Evolutionary conservation across 768 basidiomycete genomes (phyloP), one percentile per base, ranked within the genome.

Genomic region (Boletus bicolor): DNA sequence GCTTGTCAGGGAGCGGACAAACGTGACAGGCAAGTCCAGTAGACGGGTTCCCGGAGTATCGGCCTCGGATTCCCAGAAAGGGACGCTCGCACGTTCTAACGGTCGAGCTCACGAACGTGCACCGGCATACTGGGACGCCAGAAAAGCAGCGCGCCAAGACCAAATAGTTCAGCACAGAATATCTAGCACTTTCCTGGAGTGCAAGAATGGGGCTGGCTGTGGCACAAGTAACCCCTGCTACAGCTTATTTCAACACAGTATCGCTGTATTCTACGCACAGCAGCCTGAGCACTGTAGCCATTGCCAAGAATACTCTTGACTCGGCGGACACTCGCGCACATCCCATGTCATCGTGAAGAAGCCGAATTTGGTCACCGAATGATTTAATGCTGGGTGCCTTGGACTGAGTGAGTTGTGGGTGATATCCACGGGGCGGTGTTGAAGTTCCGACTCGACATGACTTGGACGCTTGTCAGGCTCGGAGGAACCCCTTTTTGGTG

Each of bases 1-100:
- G 7, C 10, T 38, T 11, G 51, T 9, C 59, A 36, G 19, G 53
- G 53, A 8, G 26, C 12, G 26, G 52, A 55, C 63, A 47, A 63
- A 64, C 64, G 60, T 64, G 63, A 55, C 48, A 30, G 39, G 9
- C 59, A 19, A 19, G 46, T 42, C 44, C 36, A 39, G 26, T 15
- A 11, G n/a, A 15, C 28, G 9, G 10, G 4, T 7, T 7, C 5
- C 5, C 45, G 32, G 48, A 19, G 24, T 21, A 36, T 32, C 36
- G n/a, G 56, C 36, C 32, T n/a, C 19, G n/a, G 1, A 14, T 55
- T 8, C 44, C 53, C 17, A 15, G 24, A 55, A 50, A 44, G 42
- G 46, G 41, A 19, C 12, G 14, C 26, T 59, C 42, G 19, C 56
- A 63, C 56, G 61, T 62, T 63, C 36, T 30, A 37, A 32, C 38